These are phyloP conservation scores for Taphrina pruni DNA, from an alignment of 1,139 yeast species.

Conservation along the genomic window DNA sequence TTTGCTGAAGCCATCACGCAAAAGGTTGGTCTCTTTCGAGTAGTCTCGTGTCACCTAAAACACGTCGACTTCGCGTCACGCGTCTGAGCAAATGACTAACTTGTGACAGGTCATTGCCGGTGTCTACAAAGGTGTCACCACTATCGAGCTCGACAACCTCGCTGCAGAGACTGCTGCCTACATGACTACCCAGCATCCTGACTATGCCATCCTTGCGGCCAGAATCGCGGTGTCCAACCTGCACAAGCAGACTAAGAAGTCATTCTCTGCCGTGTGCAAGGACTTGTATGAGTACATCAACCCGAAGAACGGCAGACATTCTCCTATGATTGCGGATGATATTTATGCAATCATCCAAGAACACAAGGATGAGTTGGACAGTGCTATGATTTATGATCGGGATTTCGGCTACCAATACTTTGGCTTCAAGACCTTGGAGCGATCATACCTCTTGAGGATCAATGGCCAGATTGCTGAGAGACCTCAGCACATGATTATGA, in stretches of 20 bases:
- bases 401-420: conserved; percentile 83
- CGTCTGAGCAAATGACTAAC: conserved; percentile 8
- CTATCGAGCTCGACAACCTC: conserved; percentile 86
- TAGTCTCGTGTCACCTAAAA: neutral
- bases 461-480: conserved; percentile 81
- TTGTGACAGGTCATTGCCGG: conserved; percentile 68
- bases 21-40: conserved; percentile 51
- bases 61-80: neutral
- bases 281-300: conserved; percentile 76
- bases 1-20: conserved; percentile 90
- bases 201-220: conserved; percentile 92
- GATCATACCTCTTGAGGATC: conserved; percentile 76
- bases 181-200: conserved; percentile 93
- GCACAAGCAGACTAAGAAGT: conserved; percentile 92
- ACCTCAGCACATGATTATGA: conserved; percentile 88
- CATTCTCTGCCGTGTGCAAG: conserved; percentile 77
- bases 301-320: conserved; percentile 72
- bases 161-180: conserved; percentile 98
- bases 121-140: conserved; percentile 94
- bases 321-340: conserved; percentile 83
- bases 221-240: conserved; percentile 89
- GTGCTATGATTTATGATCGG: conserved; percentile 81
- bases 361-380: conserved; percentile 73
- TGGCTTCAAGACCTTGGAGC: conserved; percentile 85
- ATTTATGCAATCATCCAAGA: conserved; percentile 67